Evolutionary conservation across 2,329 filamentous ascomycete species (phyloP), one percentile per base, ranked within the genome.

Genomic region (Thelonectria discophora): DNA sequence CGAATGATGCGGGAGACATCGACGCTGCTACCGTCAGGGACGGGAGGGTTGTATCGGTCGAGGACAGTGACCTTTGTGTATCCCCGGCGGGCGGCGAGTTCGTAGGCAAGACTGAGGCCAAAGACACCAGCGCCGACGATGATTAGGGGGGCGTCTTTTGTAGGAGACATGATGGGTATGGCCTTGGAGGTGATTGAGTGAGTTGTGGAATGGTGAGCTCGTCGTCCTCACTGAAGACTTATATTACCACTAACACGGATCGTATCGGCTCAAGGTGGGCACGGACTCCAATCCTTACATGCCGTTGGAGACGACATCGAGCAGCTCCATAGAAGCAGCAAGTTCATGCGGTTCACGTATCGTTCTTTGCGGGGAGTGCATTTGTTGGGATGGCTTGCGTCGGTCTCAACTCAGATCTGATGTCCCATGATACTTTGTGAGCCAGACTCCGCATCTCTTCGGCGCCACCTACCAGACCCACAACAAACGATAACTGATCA

Each of bases 71-170:
- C 75, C 58, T 81, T 73, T 1, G 70, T 78, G 62, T 81, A 81
- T 3, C 80, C 80, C 2, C 76, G 66, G 2, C 37, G 47, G 6
- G 73, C 68, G 11, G 72, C 68, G 9, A 84, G 76, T 58, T 82
- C 79, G 37, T 79, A 73, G 30, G 81, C 81, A 1, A 79, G 81
- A 1, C 81, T 80, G 5, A 84, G 76, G 37, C 81, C 82, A 65
- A 82, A 84, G 12, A 79, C 78, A 27, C 82, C 82, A 15, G 75
- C 81, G 13, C 81, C 81, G 40, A 82, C 67, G 51, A 77, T 74
- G 58, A 59, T 43, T 4, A 59, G 17, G 6, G 57, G 50, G 3
- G 57, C 43, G 34, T 55, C 57, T 27, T 55, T 59, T 17, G 57
- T 3, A 37, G 50, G 39, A 20, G 32, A n/a, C 20, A 24, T 40